Evolutionary conservation across 306 rosid genomes (phyloP).

Genomic region (Glycine latifolia): DNA sequence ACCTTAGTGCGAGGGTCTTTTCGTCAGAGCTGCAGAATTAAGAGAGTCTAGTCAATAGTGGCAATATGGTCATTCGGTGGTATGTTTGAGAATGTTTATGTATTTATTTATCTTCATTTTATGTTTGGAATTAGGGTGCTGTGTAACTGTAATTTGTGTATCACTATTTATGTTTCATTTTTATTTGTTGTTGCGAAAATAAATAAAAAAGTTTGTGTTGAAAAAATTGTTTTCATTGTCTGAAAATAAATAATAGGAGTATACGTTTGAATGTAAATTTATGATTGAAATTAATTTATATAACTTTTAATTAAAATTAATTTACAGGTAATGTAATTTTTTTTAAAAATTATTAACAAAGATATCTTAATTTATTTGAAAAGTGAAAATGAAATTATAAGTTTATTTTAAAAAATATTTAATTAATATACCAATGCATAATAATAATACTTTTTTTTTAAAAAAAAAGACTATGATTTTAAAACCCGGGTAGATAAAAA

Average conservation of each 20-base stretch:
- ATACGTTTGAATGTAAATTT: background rate
- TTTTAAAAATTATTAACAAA: too few species aligned
- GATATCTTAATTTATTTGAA: too few species aligned
- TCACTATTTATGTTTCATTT: background rate
- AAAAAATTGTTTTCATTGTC: background rate
- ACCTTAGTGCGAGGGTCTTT: constrained; percentile 29
- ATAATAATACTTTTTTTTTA: too few species aligned
- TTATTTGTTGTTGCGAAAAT: background rate
- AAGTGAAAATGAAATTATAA: too few species aligned
- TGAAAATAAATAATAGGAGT: background rate
- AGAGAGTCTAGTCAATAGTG: background rate
- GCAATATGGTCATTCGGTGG: constrained; percentile 29
- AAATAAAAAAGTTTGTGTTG: background rate
- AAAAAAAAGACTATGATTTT: too few species aligned
- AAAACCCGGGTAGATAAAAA: too few species aligned
- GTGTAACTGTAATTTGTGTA: background rate
- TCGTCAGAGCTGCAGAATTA: background rate
- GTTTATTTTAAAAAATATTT: too few species aligned
- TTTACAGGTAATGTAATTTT: too few species aligned
- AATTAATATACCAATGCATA: too few species aligned
- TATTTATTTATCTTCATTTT: background rate
- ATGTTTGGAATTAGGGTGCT: background rate
- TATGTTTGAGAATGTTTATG: background rate
- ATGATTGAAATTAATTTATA: background rate
- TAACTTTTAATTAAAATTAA: background rate